Percentiles rank a stretch among this genome's conserved stretches.
Conservation (phyloP, 2,329 filamentous ascomycete species). For the Fusarium graminum region DNA sequence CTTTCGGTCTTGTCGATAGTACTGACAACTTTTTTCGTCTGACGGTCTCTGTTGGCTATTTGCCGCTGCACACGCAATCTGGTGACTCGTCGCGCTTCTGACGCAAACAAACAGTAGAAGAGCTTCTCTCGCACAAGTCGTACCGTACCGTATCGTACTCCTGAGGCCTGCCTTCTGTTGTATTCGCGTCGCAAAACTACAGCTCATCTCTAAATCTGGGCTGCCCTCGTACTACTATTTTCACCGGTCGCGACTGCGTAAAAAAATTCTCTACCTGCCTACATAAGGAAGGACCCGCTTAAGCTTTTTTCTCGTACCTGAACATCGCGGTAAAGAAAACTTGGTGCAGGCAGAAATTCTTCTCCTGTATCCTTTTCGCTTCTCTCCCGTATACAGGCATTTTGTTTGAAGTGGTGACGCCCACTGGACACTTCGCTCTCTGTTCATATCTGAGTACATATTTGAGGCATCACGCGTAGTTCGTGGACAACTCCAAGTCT, state of each 20-base stretch:
- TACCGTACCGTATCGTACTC: constrained; percentile 46
- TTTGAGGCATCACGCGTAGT: constrained; percentile 44
- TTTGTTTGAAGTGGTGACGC: constrained; percentile 25
- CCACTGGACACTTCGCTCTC: constrained; percentile 27
- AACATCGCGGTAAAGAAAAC: constrained; percentile 36
- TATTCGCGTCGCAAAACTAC: constrained; percentile 41
- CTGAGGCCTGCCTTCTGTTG: constrained; percentile 47
- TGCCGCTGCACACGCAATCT: constrained; percentile 41
- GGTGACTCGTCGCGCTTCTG: constrained; percentile 48
- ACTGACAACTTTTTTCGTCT: constrained; percentile 34
- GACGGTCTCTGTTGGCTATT: constrained; percentile 34
- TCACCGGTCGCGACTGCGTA: constrained; percentile 48
- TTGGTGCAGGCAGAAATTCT: constrained; percentile 27
- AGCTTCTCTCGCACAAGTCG: constrained; percentile 45
- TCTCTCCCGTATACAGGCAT: constrained; percentile 39
- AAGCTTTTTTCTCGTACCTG: constrained; percentile 45
- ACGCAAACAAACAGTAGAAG: constrained; percentile 49
- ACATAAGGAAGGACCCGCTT: constrained; percentile 30
- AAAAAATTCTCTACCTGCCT: constrained; percentile 35
- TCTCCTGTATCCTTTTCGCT: constrained; percentile 24
- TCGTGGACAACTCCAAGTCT: constrained; percentile 30
- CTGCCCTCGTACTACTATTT: constrained; percentile 42
- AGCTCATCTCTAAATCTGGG: constrained; percentile 20
- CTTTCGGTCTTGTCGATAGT: constrained; percentile 31
- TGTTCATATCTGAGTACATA: constrained; percentile 30